Conservation (phyloP, 2,329 filamentous ascomycete genomes). For the Fusarium illudens region DNA sequence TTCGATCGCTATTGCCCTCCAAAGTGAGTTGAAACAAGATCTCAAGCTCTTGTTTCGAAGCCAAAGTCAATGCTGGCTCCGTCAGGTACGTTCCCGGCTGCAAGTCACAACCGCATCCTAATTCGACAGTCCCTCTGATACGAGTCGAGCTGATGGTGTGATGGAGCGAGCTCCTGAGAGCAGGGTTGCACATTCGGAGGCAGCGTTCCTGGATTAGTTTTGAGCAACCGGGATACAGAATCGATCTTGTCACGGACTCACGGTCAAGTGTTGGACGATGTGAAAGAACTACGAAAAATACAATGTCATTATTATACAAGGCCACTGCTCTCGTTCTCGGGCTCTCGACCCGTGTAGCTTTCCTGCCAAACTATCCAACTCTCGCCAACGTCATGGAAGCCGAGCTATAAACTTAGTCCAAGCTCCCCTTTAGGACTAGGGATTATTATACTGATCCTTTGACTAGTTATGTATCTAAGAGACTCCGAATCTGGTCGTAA, state of each 20-base stretch:
- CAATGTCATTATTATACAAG: background rate
- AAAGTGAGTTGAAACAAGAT: background rate
- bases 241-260: background rate
- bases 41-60: background rate
- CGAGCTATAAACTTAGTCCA: background rate
- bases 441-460: background rate
- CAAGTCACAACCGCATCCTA: background rate
- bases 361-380: background rate
- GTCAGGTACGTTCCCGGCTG: background rate
- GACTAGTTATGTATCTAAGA: too few relatives aligned
- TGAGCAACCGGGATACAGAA: background rate
- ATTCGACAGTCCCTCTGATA: background rate
- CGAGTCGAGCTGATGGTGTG: slow-evolving; percentile 8
- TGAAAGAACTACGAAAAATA: background rate
- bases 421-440: background rate
- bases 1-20: background rate
- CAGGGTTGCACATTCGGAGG: background rate
- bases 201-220: background rate
- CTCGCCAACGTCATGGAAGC: background rate
- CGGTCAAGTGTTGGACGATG: background rate
- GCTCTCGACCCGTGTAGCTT: background rate
- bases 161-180: background rate
- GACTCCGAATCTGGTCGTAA: background rate
- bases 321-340: background rate
- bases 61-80: background rate